Conservation (phyloP, 2,329 filamentous ascomycete genomes). For the Diaporthe citriasiana region DNA sequence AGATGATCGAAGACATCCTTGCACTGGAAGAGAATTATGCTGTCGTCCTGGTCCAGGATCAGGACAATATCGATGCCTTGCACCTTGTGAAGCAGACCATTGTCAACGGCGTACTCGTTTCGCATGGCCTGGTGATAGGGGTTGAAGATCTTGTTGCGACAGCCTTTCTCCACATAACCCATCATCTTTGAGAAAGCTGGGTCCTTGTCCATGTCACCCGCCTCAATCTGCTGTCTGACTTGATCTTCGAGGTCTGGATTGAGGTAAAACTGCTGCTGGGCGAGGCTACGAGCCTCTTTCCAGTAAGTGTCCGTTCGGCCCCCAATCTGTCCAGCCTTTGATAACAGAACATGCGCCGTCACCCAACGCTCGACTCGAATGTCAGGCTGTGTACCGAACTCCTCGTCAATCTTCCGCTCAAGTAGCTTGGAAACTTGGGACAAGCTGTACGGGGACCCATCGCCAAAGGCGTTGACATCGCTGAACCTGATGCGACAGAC, state of each 20-base stretch:
- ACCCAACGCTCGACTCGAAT: neutral
- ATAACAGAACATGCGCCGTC: neutral
- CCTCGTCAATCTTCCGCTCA: neutral
- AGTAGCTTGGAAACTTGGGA: neutral
- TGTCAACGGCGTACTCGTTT: neutral
- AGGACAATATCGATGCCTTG: neutral
- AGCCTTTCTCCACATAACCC: neutral
- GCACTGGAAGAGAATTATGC: constrained; percentile 19
- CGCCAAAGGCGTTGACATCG: neutral
- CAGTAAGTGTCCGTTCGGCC: constrained; percentile 11
- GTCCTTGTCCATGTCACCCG: neutral
- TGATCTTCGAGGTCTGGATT: neutral
- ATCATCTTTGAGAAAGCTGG: constrained; percentile 16
- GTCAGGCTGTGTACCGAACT: neutral
- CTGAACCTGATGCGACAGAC: constrained; percentile 20
- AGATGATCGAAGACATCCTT: neutral
- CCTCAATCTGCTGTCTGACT: neutral
- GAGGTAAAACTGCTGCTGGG: constrained; percentile 13
- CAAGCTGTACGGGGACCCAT: neutral
- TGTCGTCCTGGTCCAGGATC: constrained; percentile 6
- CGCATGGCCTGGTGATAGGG: neutral
- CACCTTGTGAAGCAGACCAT: neutral
- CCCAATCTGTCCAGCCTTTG: neutral
- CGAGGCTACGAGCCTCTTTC: neutral
- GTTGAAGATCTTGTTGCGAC: neutral